Conservation (phyloP, 352 stramenopile genomes). For the Phytopythium kandeliae region DNA sequence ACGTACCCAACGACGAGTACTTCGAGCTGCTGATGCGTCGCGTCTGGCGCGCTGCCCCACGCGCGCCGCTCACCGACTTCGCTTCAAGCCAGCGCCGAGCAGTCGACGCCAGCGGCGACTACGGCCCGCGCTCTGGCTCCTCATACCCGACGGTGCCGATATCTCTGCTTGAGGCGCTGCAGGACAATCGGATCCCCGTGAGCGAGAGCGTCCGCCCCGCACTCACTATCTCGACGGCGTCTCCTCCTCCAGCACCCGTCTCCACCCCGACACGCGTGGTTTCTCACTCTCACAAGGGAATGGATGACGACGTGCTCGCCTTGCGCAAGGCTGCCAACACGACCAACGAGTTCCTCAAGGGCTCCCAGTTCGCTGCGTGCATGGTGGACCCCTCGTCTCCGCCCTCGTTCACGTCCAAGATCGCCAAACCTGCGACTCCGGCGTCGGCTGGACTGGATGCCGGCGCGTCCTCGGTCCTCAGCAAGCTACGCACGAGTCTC, state of each 20-base stretch:
- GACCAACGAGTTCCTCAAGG: slow-evolving; percentile 66
- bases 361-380: slow-evolving; percentile 56
- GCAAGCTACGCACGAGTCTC: slow-evolving; percentile 37
- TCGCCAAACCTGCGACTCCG: slow-evolving; percentile 1
- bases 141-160: slow-evolving; percentile 15
- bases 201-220: slow-evolving; percentile 6
- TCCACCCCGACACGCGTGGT: slow-evolving; percentile 8
- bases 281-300: slow-evolving; percentile 1
- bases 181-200: slow-evolving; percentile 30
- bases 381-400: slow-evolving; percentile 39
- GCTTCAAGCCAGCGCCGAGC: slow-evolving; percentile 2
- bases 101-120: no score
- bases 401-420: slow-evolving; percentile 11
- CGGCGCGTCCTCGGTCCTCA: slow-evolving; percentile 51
- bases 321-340: slow-evolving; percentile 24
- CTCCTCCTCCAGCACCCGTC: slow-evolving; percentile 15
- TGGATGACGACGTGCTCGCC: slow-evolving; percentile 26
- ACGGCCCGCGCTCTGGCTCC: not conserved
- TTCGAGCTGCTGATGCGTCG: slow-evolving; percentile 71
- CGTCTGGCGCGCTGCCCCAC: slow-evolving; percentile 49
- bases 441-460: slow-evolving; percentile 25
- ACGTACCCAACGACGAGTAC: slow-evolving; percentile 67
- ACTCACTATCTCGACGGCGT: slow-evolving; percentile 23
- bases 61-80: slow-evolving; percentile 31
- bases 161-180: slow-evolving; percentile 48